Evolutionary conservation across 108 stramenopile genomes (phyloP).

Genomic region (Nannochloropsis gaditana): DNA sequence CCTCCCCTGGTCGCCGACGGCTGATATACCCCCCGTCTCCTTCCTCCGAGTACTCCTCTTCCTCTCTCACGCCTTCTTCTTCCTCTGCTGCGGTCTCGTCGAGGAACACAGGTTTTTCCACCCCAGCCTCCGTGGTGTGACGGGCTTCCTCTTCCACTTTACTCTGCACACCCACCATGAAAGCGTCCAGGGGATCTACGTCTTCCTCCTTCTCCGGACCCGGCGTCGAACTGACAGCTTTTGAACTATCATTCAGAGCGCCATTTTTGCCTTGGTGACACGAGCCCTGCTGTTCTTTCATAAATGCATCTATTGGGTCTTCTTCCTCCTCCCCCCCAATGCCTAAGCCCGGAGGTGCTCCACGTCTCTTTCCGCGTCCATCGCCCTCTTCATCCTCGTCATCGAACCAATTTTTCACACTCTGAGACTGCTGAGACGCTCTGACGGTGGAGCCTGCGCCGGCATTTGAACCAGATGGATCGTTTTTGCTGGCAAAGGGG

Average conservation of each 20-base stretch:
- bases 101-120: slow-evolving; percentile 29
- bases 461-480: not conserved
- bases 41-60: slow-evolving; percentile 18
- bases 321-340: not conserved
- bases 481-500: too few species aligned
- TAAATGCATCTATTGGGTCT: not conserved
- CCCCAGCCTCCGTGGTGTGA: slow-evolving; percentile 16
- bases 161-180: slow-evolving; percentile 49
- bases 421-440: slow-evolving; percentile 20
- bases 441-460: slow-evolving; percentile 20
- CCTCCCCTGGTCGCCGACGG: not conserved
- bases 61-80: slow-evolving; percentile 30
- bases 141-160: slow-evolving; percentile 20
- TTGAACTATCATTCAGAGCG: not conserved
- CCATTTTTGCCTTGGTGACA: not conserved
- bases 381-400: slow-evolving; percentile 32
- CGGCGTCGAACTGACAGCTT: not conserved
- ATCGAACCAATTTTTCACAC: slow-evolving; percentile 37
- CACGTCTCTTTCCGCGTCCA: slow-evolving; percentile 2
- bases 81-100: slow-evolving; percentile 33
- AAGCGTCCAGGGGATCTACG: slow-evolving; percentile 53
- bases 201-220: slow-evolving; percentile 28
- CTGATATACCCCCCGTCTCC: not conserved
- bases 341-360: not conserved
- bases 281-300: not conserved